Conservation (phyloP, 371 early-diverging fungal genomes). For the Rhizopus microsporus region DNA sequence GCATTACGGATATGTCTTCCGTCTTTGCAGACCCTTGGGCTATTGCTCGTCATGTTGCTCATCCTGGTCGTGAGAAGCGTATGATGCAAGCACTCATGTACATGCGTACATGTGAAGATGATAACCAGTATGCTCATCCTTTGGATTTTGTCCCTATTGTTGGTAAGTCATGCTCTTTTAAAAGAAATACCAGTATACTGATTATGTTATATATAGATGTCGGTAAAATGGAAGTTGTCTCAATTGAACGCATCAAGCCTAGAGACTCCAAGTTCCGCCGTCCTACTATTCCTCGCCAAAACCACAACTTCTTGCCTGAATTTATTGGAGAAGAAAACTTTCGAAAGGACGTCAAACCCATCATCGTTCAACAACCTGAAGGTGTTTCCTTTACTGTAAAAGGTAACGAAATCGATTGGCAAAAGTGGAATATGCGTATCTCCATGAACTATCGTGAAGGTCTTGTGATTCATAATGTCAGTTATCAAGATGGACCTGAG, state of each 20-base stretch:
- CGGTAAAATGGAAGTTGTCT: slow-evolving; percentile 45
- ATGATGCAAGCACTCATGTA: slow-evolving; percentile 58
- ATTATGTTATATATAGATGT: slow-evolving; percentile 26
- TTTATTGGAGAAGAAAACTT: slow-evolving; percentile 49
- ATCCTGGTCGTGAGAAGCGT: slow-evolving; percentile 45
- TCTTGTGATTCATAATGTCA: slow-evolving; percentile 55
- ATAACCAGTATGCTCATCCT: slow-evolving; percentile 58
- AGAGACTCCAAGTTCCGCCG: slow-evolving; percentile 49
- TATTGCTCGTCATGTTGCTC: slow-evolving; percentile 47
- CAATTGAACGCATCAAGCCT: slow-evolving; percentile 49
- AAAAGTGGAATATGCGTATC: slow-evolving; percentile 60
- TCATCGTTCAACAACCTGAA: slow-evolving; percentile 54
- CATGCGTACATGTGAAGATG: slow-evolving; percentile 54
- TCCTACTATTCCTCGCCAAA: slow-evolving; percentile 45
- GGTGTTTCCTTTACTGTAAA: slow-evolving; percentile 55
- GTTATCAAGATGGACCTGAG: slow-evolving; percentile 49
- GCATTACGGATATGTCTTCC: slow-evolving; percentile 50
- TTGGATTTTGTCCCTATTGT: slow-evolving; percentile 55
- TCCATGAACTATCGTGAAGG: slow-evolving; percentile 62
- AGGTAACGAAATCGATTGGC: slow-evolving; percentile 57
- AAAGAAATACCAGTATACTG: neutral
- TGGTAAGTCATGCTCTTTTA: slow-evolving; percentile 27
- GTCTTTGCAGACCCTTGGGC: slow-evolving; percentile 57
- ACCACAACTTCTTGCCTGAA: slow-evolving; percentile 55
- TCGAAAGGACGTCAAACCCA: slow-evolving; percentile 56